Conservation (phyloP, 495 filamentous ascomycete species). For the Aspergillus affinis region DNA sequence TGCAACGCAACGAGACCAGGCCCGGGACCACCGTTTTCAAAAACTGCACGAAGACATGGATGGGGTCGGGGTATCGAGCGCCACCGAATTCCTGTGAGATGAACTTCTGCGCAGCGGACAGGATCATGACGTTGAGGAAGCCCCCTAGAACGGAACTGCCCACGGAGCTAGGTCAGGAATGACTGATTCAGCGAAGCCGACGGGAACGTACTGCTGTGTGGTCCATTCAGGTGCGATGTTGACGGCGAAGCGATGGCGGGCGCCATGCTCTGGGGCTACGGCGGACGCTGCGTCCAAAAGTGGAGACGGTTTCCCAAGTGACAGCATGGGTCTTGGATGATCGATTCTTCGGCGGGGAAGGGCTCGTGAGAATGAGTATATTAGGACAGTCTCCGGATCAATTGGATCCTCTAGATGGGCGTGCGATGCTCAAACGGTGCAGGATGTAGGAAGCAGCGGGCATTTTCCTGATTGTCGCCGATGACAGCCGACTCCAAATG, state of each 20-base stretch:
- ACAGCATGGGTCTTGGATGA: neutral
- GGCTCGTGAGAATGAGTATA: neutral
- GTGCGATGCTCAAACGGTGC: neutral
- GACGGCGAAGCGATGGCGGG: slow-evolving; percentile 14
- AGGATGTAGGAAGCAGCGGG: neutral
- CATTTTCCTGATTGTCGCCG: neutral
- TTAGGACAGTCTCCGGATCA: neutral
- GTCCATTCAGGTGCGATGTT: slow-evolving; percentile 23
- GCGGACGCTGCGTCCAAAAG: slow-evolving; percentile 18
- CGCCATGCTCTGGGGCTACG: slow-evolving; percentile 13
- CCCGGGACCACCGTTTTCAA: slow-evolving; percentile 21
- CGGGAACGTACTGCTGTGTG: slow-evolving; percentile 23
- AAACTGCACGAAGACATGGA: slow-evolving; percentile 27
- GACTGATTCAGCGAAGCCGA: neutral
- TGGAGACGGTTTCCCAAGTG: neutral
- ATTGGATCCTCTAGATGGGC: neutral
- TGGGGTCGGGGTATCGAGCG: slow-evolving; percentile 18
- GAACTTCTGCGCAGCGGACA: slow-evolving; percentile 18
- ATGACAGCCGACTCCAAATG: neutral
- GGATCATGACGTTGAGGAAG: slow-evolving; percentile 19
- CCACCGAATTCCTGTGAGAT: slow-evolving; percentile 13
- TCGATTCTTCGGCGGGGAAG: slow-evolving; percentile 5
- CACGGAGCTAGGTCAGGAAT: slow-evolving; percentile 6
- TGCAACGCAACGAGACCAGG: slow-evolving; percentile 15
- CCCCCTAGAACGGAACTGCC: slow-evolving; percentile 26